Conservation (phyloP, 306 rosid genomes). For the Vigna trinervia region DNA sequence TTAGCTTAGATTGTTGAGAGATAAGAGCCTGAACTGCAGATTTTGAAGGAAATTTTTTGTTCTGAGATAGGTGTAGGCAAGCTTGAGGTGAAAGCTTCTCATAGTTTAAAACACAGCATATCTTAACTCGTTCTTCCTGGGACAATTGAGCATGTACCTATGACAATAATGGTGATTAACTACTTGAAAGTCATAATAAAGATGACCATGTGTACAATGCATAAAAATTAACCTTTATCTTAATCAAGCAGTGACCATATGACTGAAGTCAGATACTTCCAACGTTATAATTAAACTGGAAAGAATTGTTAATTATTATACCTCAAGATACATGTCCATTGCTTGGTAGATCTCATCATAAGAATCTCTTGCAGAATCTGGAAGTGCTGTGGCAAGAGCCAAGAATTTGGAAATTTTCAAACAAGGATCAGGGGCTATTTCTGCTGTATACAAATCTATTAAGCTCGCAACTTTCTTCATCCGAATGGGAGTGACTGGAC, state of each 20-base stretch:
- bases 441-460: constrained; percentile 85
- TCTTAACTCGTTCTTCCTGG: constrained; percentile 76
- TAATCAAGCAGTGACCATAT: constrained; percentile 23
- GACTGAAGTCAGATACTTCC: neutral
- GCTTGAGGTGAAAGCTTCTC: constrained; percentile 82
- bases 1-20: constrained; percentile 75
- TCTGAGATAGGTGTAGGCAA: constrained; percentile 66
- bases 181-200: neutral
- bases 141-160: constrained; percentile 85
- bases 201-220: neutral
- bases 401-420: constrained; percentile 77
- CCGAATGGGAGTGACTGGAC: constrained; percentile 45
- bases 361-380: constrained; percentile 84
- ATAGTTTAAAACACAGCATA: constrained; percentile 71
- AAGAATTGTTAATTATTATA: constrained; percentile 42
- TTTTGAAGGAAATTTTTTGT: constrained; percentile 71
- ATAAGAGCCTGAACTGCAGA: constrained; percentile 66
- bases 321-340: constrained; percentile 88
- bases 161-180: constrained; percentile 35
- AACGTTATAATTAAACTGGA: neutral
- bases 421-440: constrained; percentile 94
- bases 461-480: constrained; percentile 71
- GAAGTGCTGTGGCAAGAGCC: constrained; percentile 70
- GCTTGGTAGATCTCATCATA: constrained; percentile 84
- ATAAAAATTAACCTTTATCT: neutral